These are phyloP conservation scores for Arthrobotrys pseudoclavata DNA, from an alignment of 2,329 filamentous ascomycete species.

Conservation along the genomic window DNA sequence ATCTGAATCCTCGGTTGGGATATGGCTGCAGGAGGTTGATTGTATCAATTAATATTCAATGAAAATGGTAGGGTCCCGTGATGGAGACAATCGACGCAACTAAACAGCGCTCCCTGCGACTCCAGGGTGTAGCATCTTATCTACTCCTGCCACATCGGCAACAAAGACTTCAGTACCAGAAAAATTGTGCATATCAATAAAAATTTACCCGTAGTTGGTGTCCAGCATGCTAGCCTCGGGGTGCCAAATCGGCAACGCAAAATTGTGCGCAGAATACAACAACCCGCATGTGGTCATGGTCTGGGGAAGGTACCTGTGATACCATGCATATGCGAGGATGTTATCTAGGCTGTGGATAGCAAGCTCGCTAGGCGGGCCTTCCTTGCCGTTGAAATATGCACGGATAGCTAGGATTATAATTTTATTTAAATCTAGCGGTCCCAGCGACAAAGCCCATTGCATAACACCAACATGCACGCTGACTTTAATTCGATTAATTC, in stretches of 20 bases:
- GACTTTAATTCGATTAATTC: too few species aligned
- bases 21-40: background rate
- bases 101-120: background rate
- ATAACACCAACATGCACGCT: too few species aligned
- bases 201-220: background rate
- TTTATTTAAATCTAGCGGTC: background rate
- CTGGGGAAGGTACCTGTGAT: background rate
- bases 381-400: background rate
- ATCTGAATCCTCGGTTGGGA: background rate
- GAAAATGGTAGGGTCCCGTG: background rate
- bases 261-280: background rate
- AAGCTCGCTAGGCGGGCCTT: background rate
- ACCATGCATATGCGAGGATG: background rate
- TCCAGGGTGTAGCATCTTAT: background rate
- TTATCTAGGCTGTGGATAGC: background rate
- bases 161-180: background rate
- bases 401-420: background rate
- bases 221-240: background rate
- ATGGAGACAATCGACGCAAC: background rate
- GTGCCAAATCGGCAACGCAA: conserved; percentile 7
- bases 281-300: background rate
- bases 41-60: background rate
- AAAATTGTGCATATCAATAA: background rate
- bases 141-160: background rate
- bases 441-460: background rate